A percentile compares a stretch with the other conserved stretches of the same genome.
Conservation (phyloP, 345 rosid genomes). For the Passiflora organensis region DNA sequence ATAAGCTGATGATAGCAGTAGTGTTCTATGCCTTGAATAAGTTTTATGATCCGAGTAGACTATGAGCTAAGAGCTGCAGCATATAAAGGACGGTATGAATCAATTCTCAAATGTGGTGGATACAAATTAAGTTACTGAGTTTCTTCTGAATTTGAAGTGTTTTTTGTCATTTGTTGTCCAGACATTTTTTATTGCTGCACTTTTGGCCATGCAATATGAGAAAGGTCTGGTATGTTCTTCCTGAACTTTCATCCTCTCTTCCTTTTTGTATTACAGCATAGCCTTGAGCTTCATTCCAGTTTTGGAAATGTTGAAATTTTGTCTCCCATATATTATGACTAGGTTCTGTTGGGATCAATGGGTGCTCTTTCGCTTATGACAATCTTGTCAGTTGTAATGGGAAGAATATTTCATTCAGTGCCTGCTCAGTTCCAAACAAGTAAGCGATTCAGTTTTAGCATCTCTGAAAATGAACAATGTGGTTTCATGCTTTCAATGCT, state of each 20-base stretch:
- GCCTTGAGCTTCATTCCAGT: background rate
- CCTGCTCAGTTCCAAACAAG: constrained; percentile 98
- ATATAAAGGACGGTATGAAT: too few relatives aligned
- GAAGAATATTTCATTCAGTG: constrained; percentile 83
- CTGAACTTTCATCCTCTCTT: constrained; percentile 10
- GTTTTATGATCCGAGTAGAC: too few relatives aligned
- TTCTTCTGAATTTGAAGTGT: too few relatives aligned
- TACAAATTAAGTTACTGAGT: too few relatives aligned
- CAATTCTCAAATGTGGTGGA: too few relatives aligned
- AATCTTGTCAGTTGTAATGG: constrained; percentile 80
- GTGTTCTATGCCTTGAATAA: too few relatives aligned
- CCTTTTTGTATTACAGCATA: background rate
- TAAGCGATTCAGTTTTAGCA: constrained; percentile 35
- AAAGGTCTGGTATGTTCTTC: constrained; percentile 73
- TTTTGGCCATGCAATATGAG: constrained; percentile 96
- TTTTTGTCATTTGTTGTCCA: constrained; percentile 25
- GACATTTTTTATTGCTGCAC: constrained; percentile 98
- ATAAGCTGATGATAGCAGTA: too few relatives aligned
- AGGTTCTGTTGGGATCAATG: constrained; percentile 98
- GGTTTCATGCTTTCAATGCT: background rate
- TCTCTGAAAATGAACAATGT: background rate
- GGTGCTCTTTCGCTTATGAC: constrained; percentile 97
- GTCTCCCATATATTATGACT: constrained; percentile 22
- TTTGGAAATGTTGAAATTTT: background rate
- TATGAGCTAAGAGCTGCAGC: too few relatives aligned